phyloP scores from a whole-genome alignment of 805 yeast genomes.

The Vanderwaltozyma polyspora region DNA sequence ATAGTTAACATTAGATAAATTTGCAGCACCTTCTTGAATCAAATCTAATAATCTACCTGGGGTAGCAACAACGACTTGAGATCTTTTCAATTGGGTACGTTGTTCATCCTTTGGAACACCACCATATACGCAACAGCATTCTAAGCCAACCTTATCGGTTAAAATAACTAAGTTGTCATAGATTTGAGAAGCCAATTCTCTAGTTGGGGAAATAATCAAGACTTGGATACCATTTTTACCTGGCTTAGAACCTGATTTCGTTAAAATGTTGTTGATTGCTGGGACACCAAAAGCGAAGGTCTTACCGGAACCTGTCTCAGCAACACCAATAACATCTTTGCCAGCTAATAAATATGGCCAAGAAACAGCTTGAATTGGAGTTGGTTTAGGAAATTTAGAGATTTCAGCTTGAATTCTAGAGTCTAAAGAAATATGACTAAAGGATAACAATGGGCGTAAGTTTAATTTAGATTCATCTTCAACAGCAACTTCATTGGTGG shows the following conservation, averaged over 20 bases:
- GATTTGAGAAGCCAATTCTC: conserved; percentile 93
- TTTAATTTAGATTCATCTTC: conserved; percentile 51
- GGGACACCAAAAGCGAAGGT: conserved; percentile 97
- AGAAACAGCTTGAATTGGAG: conserved; percentile 88
- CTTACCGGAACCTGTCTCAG: conserved; percentile 97
- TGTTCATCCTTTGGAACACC: conserved; percentile 96
- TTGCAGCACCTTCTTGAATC: conserved; percentile 75
- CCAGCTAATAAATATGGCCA: conserved; percentile 83
- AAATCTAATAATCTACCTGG: conserved; percentile 96
- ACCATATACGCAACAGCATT: conserved; percentile 84
- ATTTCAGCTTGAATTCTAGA: conserved; percentile 48
- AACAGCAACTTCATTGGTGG: conserved; percentile 64
- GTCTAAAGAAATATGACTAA: conserved; percentile 49
- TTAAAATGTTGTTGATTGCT: conserved; percentile 61
- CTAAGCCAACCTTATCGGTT: conserved; percentile 48
- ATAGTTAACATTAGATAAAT: conserved; percentile 56
- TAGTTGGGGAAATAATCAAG: conserved; percentile 86
- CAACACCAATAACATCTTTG: conserved; percentile 89
- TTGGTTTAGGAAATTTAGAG: conserved; percentile 73
- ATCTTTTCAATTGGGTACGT: conserved; percentile 50
- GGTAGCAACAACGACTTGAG: conserved; percentile 85
- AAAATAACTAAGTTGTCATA: conserved; percentile 66
- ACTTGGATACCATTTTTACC: conserved; percentile 48
- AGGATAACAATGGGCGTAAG: conserved; percentile 59
- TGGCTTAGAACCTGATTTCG: conserved; percentile 15